Evolutionary conservation across 352 stramenopile genomes (phyloP).

Genomic region (Globisporangium acanthophoron): DNA sequence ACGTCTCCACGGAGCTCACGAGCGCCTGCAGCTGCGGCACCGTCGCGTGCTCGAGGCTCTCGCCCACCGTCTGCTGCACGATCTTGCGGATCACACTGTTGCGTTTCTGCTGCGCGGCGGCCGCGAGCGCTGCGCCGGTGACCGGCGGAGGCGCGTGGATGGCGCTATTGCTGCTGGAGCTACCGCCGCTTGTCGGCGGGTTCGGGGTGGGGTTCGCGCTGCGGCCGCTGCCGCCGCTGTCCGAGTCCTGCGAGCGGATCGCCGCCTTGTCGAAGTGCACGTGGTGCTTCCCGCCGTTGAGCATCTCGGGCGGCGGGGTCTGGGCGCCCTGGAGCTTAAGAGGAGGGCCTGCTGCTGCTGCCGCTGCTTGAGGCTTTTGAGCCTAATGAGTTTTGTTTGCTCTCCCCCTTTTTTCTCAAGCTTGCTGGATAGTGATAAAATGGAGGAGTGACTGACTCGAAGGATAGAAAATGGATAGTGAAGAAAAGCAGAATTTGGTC

Average conservation of each 20-base stretch:
- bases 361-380: too few species aligned
- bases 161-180: slow-evolving; percentile 3
- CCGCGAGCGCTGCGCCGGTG: background rate
- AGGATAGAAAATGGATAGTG: background rate
- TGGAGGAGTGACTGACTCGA: too few species aligned
- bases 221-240: slow-evolving; percentile 40
- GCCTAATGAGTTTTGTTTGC: too few species aligned
- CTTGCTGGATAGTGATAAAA: too few species aligned
- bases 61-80: slow-evolving; percentile 72
- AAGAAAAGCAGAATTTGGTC: background rate
- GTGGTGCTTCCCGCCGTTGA: slow-evolving; percentile 18
- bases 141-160: background rate
- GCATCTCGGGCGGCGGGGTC: background rate
- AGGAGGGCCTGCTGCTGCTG: too few species aligned
- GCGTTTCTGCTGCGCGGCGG: slow-evolving; percentile 13
- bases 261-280: slow-evolving; percentile 73
- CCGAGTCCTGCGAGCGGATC: slow-evolving; percentile 30
- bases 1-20: slow-evolving; percentile 63
- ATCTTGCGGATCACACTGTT: slow-evolving; percentile 67
- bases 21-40: slow-evolving; percentile 69
- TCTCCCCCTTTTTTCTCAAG: too few species aligned
- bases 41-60: slow-evolving; percentile 64
- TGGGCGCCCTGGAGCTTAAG: too few species aligned
- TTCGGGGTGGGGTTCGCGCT: background rate
- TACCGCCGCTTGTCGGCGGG: background rate